Conservation (phyloP, 495 filamentous ascomycete species). For the Penicillium pulvis region DNA sequence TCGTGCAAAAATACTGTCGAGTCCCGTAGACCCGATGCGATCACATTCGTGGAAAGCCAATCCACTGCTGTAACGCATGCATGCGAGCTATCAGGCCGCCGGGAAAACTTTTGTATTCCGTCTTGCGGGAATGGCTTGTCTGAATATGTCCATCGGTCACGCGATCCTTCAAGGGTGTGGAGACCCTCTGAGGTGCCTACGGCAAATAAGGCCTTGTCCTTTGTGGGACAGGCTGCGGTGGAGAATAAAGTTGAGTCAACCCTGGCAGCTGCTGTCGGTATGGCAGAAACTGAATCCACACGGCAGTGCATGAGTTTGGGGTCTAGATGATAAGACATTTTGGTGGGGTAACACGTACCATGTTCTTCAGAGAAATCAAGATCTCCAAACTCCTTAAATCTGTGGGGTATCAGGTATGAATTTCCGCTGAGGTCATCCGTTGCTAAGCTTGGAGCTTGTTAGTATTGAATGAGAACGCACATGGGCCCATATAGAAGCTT, state of each 20-base stretch:
- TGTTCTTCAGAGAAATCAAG: neutral
- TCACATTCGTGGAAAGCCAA: slow-evolving; percentile 41
- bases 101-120: slow-evolving; percentile 17
- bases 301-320: too few species aligned
- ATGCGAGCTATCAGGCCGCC: slow-evolving; percentile 32
- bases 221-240: slow-evolving; percentile 37
- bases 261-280: too few species aligned
- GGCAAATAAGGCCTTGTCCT: slow-evolving; percentile 36
- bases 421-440: slow-evolving; percentile 44
- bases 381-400: slow-evolving; percentile 17
- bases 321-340: too few species aligned
- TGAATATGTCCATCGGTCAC: slow-evolving; percentile 35
- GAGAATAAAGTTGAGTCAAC: slow-evolving; percentile 36
- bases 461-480: slow-evolving; percentile 1
- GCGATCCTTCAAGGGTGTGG: slow-evolving; percentile 35
- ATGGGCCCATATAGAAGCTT: neutral
- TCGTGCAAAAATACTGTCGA: slow-evolving; percentile 43
- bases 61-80: slow-evolving; percentile 40
- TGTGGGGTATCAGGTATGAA: slow-evolving; percentile 24
- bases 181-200: slow-evolving; percentile 47
- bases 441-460: slow-evolving; percentile 33
- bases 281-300: too few species aligned
- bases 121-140: slow-evolving; percentile 31
- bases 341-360: neutral
- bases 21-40: slow-evolving; percentile 40